Evolutionary conservation across 2,329 filamentous ascomycete genomes (phyloP).

Genomic region (Fusarium buharicum): DNA sequence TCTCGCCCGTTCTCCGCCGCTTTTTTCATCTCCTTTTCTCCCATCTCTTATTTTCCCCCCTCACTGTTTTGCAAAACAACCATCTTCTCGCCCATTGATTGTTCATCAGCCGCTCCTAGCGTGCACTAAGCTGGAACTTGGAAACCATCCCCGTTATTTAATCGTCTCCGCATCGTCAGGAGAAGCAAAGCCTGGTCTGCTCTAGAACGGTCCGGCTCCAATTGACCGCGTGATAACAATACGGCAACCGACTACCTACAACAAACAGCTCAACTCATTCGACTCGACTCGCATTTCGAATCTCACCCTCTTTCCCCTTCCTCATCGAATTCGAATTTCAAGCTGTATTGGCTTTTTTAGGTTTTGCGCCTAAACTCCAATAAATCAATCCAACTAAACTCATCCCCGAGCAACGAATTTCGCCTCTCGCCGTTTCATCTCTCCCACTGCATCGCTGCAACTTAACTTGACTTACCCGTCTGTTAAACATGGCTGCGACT

Average conservation of each 20-base stretch:
- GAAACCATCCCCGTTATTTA: conserved; percentile 5
- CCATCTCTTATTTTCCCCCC: background rate
- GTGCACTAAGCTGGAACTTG: background rate
- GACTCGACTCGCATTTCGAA: conserved; percentile 4
- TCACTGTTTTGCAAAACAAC: background rate
- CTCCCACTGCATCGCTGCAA: conserved; percentile 1
- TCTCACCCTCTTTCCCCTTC: background rate
- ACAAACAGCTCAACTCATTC: conserved; percentile 6
- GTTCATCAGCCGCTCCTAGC: background rate
- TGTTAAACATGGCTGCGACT: conserved; percentile 46
- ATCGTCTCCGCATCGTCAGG: conserved; percentile 26
- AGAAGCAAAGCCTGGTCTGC: conserved; percentile 23
- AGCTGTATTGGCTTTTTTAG: conserved; percentile 25
- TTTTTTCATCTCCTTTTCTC: conserved; percentile 16
- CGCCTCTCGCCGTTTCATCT: background rate
- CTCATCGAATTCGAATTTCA: conserved; percentile 1
- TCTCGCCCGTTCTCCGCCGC: conserved; percentile 22
- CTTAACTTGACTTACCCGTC: background rate
- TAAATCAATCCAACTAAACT: conserved; percentile 27
- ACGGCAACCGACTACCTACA: conserved; percentile 7
- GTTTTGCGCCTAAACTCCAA: conserved; percentile 28
- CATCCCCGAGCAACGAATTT: conserved; percentile 1
- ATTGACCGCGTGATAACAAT: conserved; percentile 30
- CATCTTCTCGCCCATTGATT: background rate
- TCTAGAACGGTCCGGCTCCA: conserved; percentile 26